These are phyloP conservation scores for Lablab purpureus DNA, from an alignment of 306 rosid genomes.

Conservation along the genomic window DNA sequence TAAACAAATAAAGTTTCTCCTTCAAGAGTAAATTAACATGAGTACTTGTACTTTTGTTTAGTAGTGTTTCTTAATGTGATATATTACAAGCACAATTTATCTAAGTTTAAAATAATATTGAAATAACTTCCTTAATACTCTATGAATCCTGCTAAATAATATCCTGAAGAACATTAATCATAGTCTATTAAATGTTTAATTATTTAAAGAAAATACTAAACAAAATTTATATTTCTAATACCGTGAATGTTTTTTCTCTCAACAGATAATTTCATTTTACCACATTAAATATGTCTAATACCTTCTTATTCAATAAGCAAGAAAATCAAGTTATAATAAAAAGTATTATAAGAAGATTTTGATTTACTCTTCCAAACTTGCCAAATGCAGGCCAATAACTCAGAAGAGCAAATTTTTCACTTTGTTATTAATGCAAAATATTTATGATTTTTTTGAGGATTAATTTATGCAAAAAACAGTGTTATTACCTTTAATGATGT, in stretches of 20 bases:
- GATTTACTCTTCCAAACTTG: neutral
- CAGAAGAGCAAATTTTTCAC: neutral
- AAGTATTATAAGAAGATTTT: neutral
- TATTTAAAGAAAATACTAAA: too few species aligned
- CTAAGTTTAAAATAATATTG: neutral
- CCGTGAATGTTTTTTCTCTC: too few species aligned
- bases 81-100: neutral
- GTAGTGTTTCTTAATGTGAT: neutral
- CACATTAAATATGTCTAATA: too few species aligned
- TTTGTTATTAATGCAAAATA: too few species aligned
- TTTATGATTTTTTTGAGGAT: too few species aligned
- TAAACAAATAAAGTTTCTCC: neutral
- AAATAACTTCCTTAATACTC: too few species aligned
- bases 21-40: neutral
- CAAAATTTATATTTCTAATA: neutral
- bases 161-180: neutral
- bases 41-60: neutral
- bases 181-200: neutral
- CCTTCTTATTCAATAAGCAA: neutral
- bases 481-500: too few species aligned
- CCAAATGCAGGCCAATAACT: neutral
- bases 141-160: neutral
- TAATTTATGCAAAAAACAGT: too few species aligned
- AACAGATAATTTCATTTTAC: too few species aligned
- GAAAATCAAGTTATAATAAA: neutral